phyloP scores from a whole-genome alignment of 208 protist genomes.

The Naegleria lovaniensis region DNA sequence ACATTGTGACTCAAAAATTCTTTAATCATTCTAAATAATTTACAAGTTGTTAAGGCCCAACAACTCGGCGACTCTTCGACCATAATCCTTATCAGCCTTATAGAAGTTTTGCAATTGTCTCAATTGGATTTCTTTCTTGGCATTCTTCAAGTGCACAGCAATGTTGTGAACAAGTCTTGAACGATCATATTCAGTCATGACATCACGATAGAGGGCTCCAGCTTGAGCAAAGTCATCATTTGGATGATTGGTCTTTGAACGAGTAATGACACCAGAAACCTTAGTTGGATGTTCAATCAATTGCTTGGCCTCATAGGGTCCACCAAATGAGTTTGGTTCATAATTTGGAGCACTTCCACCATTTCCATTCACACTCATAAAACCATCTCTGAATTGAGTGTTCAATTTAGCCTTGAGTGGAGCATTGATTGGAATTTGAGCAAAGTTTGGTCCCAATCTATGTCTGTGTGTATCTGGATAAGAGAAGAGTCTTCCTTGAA shows the following conservation, averaged over 20 bases:
- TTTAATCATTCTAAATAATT: conserved; percentile 6
- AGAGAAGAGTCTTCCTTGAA: conserved; percentile 64
- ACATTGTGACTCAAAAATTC: too few species aligned
- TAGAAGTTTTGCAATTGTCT: conserved; percentile 37
- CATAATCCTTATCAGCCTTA: conserved; percentile 47
- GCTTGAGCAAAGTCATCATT: conserved; percentile 46
- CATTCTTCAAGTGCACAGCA: conserved; percentile 40
- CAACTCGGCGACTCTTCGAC: conserved; percentile 30
- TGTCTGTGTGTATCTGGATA: conserved; percentile 67
- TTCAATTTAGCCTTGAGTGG: conserved; percentile 34
- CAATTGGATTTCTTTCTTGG: conserved; percentile 37
- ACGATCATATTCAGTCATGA: conserved; percentile 42
- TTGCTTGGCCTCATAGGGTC: conserved; percentile 23
- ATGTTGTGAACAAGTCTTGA: conserved; percentile 43
- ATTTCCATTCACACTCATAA: conserved; percentile 47
- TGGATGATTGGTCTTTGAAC: conserved; percentile 17
- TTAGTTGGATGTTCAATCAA: not conserved
- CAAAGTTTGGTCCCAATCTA: conserved; percentile 62
- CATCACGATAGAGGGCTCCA: conserved; percentile 25
- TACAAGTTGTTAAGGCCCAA: not conserved
- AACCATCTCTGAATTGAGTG: conserved; percentile 49
- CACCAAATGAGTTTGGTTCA: conserved; percentile 51
- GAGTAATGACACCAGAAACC: not conserved
- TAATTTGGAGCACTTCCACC: conserved; percentile 50
- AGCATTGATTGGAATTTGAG: conserved; percentile 61